phyloP scores from a whole-genome alignment of 1,284 basidiomycete species.

The Trichosporon sp. region DNA sequence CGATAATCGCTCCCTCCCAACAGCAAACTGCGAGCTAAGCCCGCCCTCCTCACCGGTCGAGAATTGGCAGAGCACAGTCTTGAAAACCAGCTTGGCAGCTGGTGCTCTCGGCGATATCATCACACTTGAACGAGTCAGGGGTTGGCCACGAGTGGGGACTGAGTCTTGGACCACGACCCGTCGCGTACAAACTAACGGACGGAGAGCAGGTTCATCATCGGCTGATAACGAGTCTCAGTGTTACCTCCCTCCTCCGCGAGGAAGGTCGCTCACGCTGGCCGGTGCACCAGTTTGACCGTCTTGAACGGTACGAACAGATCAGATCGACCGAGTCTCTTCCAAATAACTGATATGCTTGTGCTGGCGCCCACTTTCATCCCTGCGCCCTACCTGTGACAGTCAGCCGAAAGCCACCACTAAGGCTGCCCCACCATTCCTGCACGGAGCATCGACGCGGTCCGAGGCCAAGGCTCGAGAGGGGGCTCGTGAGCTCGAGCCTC shows the following conservation, averaged over 20 bases:
- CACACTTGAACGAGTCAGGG: not conserved
- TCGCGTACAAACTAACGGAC: not conserved
- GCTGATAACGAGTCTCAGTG: too few species aligned
- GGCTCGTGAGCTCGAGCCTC: constrained; percentile 4
- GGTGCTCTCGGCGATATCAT: not conserved
- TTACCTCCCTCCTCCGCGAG: not conserved
- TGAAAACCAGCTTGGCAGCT: not conserved
- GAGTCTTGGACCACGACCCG: not conserved
- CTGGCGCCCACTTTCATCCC: not conserved
- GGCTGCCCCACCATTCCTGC: not conserved
- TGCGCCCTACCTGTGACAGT: not conserved
- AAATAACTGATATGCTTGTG: not conserved
- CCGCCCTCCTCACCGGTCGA: too few species aligned
- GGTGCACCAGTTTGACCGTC: not conserved
- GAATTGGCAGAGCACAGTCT: too few species aligned
- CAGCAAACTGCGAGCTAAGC: too few species aligned
- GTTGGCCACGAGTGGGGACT: not conserved
- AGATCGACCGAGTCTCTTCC: not conserved
- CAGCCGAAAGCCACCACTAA: not conserved
- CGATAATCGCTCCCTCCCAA: too few species aligned
- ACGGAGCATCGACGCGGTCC: not conserved
- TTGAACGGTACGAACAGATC: not conserved
- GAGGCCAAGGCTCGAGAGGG: not conserved
- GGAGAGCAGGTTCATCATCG: too few species aligned
- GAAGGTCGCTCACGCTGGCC: not conserved